A percentile compares a stretch with the other conserved stretches of the same genome.
These are phyloP conservation scores for Ogataea pilisensis DNA, from an alignment of 805 yeast genomes.

Conservation along the genomic window DNA sequence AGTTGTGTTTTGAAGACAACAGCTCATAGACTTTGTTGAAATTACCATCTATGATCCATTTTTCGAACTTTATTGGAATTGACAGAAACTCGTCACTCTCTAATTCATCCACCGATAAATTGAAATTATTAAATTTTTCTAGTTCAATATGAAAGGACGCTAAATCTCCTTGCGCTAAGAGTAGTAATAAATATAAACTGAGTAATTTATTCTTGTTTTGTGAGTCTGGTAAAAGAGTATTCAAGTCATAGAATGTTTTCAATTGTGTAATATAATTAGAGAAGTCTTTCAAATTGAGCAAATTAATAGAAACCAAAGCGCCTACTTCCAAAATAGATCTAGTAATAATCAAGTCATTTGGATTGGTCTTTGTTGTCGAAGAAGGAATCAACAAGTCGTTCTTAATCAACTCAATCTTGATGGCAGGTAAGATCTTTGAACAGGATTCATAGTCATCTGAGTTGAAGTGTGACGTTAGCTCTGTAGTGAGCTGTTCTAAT, in stretches of 20 bases:
- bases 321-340: conserved; percentile 86
- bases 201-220: conserved; percentile 67
- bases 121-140: conserved; percentile 58
- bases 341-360: conserved; percentile 70
- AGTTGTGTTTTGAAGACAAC: conserved; percentile 44
- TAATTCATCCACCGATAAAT: conserved; percentile 39
- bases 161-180: conserved; percentile 78
- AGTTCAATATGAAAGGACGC: conserved; percentile 88
- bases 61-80: conserved; percentile 86
- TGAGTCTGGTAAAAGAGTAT: conserved; percentile 31
- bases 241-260: conserved; percentile 65
- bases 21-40: conserved; percentile 87
- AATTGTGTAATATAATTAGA: conserved; percentile 71
- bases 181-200: conserved; percentile 69
- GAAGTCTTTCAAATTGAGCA: conserved; percentile 58
- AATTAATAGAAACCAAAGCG: conserved; percentile 71
- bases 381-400: conserved; percentile 71
- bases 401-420: conserved; percentile 77
- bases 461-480: conserved; percentile 62
- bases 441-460: conserved; percentile 59
- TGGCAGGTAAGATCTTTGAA: conserved; percentile 56
- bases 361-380: conserved; percentile 35
- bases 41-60: conserved; percentile 94
- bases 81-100: conserved; percentile 69
- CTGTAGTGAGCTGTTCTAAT: conserved; percentile 63